These are phyloP conservation scores for Rickenella mellea DNA, from an alignment of 768 basidiomycete genomes.

Conservation along the genomic window DNA sequence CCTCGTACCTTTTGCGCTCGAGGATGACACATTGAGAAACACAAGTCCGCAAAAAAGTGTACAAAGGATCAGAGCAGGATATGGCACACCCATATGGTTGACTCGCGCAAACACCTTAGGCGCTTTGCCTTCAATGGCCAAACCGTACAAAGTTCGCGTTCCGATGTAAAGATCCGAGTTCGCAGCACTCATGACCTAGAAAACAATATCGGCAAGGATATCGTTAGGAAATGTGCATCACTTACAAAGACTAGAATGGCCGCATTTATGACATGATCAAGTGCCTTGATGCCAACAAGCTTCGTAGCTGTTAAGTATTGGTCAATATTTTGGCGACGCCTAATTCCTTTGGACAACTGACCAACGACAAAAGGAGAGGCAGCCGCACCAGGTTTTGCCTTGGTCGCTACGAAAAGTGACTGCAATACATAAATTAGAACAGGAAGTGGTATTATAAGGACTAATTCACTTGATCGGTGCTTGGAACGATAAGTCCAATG, in stretches of 20 bases:
- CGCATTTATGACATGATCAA: slow-evolving; percentile 58
- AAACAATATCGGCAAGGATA: not conserved
- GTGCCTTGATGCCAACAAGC: slow-evolving; percentile 44
- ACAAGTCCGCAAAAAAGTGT: slow-evolving; percentile 46
- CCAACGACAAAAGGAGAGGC: slow-evolving; percentile 60
- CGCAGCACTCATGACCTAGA: slow-evolving; percentile 29
- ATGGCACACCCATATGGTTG: slow-evolving; percentile 24
- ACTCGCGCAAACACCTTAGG: slow-evolving; percentile 30
- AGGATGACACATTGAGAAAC: slow-evolving; percentile 45
- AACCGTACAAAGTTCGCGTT: slow-evolving; percentile 38
- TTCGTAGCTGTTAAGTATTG: slow-evolving; percentile 20
- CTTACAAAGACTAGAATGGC: slow-evolving; percentile 56
- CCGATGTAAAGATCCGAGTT: slow-evolving; percentile 54
- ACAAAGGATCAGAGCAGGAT: slow-evolving; percentile 38
- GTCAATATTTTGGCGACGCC: not conserved
- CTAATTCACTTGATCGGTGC: slow-evolving; percentile 37
- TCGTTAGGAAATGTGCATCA: slow-evolving; percentile 1
- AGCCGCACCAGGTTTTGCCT: slow-evolving; percentile 35
- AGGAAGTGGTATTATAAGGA: slow-evolving; percentile 16
- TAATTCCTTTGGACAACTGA: slow-evolving; percentile 7
- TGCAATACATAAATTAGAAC: slow-evolving; percentile 2
- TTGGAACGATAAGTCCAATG: slow-evolving; percentile 63
- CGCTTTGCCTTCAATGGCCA: slow-evolving; percentile 37
- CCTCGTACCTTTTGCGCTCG: slow-evolving; percentile 37
- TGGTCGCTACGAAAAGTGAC: slow-evolving; percentile 29